phyloP scores from a whole-genome alignment of 129 eudicot genomes.

The carrot (Daucus carota) region DH1_v3.0 NC_030387.2:33149001-33149500 shows the following conservation, averaged over 20 bases:
- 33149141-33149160: neutral
- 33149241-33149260: conserved; percentile 74
- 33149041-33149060: too few relatives aligned
- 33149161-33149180: neutral
- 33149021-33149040: too few relatives aligned
- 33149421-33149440: conserved; percentile 74
- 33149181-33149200: conserved; percentile 4
- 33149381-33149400: neutral
- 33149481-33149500: conserved; percentile 69
- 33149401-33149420: neutral
- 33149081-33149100: too few relatives aligned
- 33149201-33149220: conserved; percentile 37
- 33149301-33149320: conserved; percentile 73
- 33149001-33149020: too few relatives aligned
- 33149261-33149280: conserved; percentile 72
- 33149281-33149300: conserved; percentile 73
- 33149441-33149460: conserved; percentile 70
- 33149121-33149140: neutral
- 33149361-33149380: neutral
- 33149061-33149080: too few relatives aligned
- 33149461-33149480: conserved; percentile 71
- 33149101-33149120: too few relatives aligned
- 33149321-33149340: conserved; percentile 83
- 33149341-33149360: conserved; percentile 25
- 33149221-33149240: conserved; percentile 81